Conservation (phyloP, 1,139 yeast species). For the Suhomyces atakaporum region DNA sequence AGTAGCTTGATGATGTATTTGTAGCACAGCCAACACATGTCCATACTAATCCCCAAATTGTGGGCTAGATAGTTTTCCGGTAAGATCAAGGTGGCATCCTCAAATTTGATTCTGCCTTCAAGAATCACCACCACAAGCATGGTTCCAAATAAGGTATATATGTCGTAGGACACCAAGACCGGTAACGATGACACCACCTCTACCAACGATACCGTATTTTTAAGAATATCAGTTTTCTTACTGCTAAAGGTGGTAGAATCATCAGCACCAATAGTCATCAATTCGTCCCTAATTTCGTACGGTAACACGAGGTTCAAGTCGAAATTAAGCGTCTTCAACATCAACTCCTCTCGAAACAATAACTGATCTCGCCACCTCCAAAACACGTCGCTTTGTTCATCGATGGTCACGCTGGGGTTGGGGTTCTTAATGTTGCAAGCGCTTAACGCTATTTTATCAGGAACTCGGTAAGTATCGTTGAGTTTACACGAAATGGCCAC, state of each 20-base stretch:
- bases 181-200: conserved; percentile 49
- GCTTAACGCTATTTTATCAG: conserved; percentile 45
- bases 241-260: conserved; percentile 20
- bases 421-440: conserved; percentile 39
- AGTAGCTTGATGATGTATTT: conserved; percentile 33
- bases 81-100: conserved; percentile 17
- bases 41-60: conserved; percentile 22
- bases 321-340: conserved; percentile 42
- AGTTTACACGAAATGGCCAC: conserved; percentile 46
- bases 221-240: conserved; percentile 34
- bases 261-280: conserved; percentile 15
- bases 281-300: conserved; percentile 34
- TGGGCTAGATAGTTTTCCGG: conserved; percentile 27
- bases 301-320: conserved; percentile 45
- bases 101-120: conserved; percentile 32
- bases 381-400: conserved; percentile 44
- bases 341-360: conserved; percentile 45
- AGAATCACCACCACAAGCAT: conserved; percentile 30
- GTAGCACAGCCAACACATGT: conserved; percentile 35
- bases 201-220: conserved; percentile 36
- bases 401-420: conserved; percentile 32
- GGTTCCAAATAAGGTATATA: conserved; percentile 37
- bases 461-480: conserved; percentile 45
- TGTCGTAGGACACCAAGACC: conserved; percentile 37
- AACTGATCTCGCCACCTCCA: conserved; percentile 54